Percentiles rank a stretch among this genome's conserved stretches.
Evolutionary conservation across 2,329 filamentous ascomycete genomes (phyloP).

Genomic region (Hymenotorrendiella dingleyae): DNA sequence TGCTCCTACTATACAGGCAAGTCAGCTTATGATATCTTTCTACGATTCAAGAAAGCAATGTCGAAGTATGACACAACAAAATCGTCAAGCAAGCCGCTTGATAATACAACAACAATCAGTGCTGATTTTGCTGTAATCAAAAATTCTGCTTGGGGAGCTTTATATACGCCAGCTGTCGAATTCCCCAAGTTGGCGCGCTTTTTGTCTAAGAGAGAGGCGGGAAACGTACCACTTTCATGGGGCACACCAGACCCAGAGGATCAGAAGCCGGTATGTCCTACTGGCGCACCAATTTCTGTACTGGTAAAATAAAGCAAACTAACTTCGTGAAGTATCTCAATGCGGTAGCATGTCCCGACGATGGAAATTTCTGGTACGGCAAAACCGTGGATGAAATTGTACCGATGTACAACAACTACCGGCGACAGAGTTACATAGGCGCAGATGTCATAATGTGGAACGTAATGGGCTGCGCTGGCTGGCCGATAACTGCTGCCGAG

Average conservation of each 20-base stretch:
- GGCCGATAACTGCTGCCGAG: not conserved
- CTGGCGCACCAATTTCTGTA: too few species aligned
- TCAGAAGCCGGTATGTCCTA: too few species aligned
- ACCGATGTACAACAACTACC: not conserved
- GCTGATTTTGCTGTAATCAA: not conserved
- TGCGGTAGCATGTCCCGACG: not conserved
- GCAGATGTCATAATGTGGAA: not conserved
- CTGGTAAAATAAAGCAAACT: too few species aligned
- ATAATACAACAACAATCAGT: not conserved
- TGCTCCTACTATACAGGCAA: conserved; percentile 16
- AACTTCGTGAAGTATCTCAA: too few species aligned
- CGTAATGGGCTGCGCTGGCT: not conserved
- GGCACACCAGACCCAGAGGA: too few species aligned
- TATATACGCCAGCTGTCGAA: not conserved
- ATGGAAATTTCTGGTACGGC: not conserved
- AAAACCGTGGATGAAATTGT: not conserved
- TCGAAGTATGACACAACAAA: not conserved
- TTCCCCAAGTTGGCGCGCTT: not conserved
- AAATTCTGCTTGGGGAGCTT: not conserved
- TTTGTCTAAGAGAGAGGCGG: not conserved
- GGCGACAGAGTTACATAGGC: not conserved
- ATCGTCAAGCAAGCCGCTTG: not conserved
- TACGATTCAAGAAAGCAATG: not conserved
- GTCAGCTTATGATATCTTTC: not conserved
- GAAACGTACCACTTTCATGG: too few species aligned